phyloP scores from a whole-genome alignment of 345 rosid species.

The Sisymbrium altissimum region DNA sequence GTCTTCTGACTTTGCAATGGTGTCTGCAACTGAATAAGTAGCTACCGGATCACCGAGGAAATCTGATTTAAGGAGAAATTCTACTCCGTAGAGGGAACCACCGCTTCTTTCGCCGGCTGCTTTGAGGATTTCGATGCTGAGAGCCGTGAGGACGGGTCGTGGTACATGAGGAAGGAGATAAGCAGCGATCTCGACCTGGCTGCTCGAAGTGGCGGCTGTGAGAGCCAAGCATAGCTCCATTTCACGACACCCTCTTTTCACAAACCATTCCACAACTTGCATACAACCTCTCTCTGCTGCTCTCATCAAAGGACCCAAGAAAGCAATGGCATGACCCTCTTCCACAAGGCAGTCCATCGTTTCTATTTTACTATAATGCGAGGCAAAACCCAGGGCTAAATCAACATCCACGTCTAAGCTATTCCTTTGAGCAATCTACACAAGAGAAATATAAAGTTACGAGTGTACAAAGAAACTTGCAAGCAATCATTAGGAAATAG shows the following conservation, averaged over 20 bases:
- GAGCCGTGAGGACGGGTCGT: constrained; percentile 80
- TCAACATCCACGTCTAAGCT: constrained; percentile 98
- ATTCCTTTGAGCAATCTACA: constrained; percentile 92
- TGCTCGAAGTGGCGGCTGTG: constrained; percentile 92
- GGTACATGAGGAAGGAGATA: constrained; percentile 92
- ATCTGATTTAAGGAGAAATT: constrained; percentile 80
- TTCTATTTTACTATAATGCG: constrained; percentile 83
- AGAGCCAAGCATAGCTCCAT: constrained; percentile 98
- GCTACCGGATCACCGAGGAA: constrained; percentile 81
- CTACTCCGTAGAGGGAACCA: constrained; percentile 88
- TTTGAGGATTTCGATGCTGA: constrained; percentile 86
- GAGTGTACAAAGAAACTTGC: neutral
- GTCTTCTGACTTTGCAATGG: constrained; percentile 82
- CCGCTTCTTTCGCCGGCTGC: constrained; percentile 96
- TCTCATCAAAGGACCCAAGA: constrained; percentile 93
- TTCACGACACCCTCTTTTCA: constrained; percentile 76
- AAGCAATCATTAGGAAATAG: neutral
- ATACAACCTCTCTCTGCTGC: constrained; percentile 95
- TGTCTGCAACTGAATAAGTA: constrained; percentile 80
- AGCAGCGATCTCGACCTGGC: constrained; percentile 78
- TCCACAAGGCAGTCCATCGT: constrained; percentile 99
- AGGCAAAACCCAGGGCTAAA: constrained; percentile 89
- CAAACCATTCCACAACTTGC: constrained; percentile 97
- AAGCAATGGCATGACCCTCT: constrained; percentile 92
- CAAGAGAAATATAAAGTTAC: constrained; percentile 3